Percentiles rank a stretch among this genome's conserved stretches.
phyloP scores from a whole-genome alignment of 2,329 filamentous ascomycete genomes.

The Ceratocystis cubensis region DNA sequence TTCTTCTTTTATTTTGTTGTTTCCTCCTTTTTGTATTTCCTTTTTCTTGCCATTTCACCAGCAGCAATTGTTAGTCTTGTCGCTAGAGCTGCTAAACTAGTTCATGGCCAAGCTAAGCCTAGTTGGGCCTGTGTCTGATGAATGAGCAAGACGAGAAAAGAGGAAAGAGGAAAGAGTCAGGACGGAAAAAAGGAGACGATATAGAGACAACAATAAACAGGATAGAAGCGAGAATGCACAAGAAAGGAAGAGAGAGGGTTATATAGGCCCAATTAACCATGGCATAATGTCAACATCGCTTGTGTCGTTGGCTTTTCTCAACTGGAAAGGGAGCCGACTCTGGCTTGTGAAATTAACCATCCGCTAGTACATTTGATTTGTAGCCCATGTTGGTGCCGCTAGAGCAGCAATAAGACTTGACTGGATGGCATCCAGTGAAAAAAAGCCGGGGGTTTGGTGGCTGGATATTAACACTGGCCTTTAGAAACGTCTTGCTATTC shows the following conservation, averaged over 20 bases:
- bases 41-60: not conserved
- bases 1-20: not conserved
- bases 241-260: no score
- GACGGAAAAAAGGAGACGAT: not conserved
- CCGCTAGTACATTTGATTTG: no score
- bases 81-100: not conserved
- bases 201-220: not conserved
- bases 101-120: not conserved
- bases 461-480: no score
- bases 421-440: no score
- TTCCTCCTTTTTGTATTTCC: not conserved
- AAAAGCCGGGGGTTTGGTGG: no score
- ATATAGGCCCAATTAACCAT: no score
- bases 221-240: not conserved
- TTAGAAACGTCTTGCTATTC: not conserved
- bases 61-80: not conserved
- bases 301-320: not conserved
- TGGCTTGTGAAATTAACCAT: no score
- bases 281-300: no score
- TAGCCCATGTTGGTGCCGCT: no score
- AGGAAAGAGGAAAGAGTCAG: not conserved
- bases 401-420: no score
- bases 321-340: not conserved
- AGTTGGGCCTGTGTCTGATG: constrained; percentile 3
- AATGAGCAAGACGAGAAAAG: not conserved